These are phyloP conservation scores for Mycena amicta DNA, from an alignment of 768 basidiomycete species.

Conservation along the genomic window DNA sequence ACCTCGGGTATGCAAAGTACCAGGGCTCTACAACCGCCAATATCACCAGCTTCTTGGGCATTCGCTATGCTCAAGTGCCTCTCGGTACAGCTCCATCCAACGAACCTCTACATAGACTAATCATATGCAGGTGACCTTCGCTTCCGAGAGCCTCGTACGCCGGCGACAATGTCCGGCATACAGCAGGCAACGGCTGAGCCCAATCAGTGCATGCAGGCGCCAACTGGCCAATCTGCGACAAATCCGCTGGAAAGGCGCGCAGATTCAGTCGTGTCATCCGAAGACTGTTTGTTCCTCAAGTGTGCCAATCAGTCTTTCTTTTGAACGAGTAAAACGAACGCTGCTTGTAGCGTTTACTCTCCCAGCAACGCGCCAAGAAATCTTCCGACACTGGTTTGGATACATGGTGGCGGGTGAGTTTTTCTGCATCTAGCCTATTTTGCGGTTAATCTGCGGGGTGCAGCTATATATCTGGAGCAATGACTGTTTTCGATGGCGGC, in stretches of 20 bases:
- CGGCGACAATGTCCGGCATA: conserved; percentile 2
- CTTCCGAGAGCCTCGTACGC: conserved; percentile 23
- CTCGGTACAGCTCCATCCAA: conserved; percentile 21
- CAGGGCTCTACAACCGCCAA: conserved; percentile 24
- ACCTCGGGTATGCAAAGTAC: conserved; percentile 34
- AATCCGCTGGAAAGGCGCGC: conserved; percentile 8
- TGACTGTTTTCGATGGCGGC: too few species aligned
- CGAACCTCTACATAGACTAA: not conserved
- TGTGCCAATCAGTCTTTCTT: conserved; percentile 13
- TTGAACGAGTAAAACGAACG: not conserved
- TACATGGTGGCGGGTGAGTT: conserved; percentile 26
- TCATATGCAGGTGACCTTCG: conserved; percentile 22
- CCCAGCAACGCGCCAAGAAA: conserved; percentile 13
- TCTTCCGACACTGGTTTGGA: conserved; percentile 27
- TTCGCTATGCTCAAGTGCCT: conserved; percentile 42
- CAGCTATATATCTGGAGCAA: too few species aligned
- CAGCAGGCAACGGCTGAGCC: conserved; percentile 2
- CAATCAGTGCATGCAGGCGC: conserved; percentile 7
- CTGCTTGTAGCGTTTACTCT: conserved; percentile 1
- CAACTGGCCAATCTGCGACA: conserved; percentile 1
- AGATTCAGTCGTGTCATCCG: conserved; percentile 17
- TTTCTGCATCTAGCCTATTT: not conserved
- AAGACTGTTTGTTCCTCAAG: conserved; percentile 39
- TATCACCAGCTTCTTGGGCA: conserved; percentile 29
- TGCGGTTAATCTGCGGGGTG: not conserved